phyloP scores from a whole-genome alignment of 1,139 yeast genomes.

The Taphrina sp. region DNA sequence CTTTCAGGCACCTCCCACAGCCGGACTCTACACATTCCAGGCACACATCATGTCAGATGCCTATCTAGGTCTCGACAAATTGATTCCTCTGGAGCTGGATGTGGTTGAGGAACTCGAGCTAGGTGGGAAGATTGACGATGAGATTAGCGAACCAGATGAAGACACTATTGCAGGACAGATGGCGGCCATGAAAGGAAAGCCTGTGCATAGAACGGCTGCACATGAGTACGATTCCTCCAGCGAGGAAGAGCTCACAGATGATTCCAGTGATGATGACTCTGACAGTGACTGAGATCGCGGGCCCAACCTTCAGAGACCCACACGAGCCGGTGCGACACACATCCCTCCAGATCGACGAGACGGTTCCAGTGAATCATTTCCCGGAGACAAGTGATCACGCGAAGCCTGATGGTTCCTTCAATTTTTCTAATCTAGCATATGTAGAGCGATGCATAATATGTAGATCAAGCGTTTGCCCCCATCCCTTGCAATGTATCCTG shows the following conservation, averaged over 20 bases:
- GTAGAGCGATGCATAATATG: too few relatives aligned
- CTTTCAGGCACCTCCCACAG: conserved; percentile 35
- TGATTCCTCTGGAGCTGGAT: conserved; percentile 27
- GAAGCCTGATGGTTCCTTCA: too few relatives aligned
- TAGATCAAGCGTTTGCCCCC: too few relatives aligned
- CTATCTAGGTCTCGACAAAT: conserved; percentile 34
- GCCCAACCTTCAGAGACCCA: too few relatives aligned
- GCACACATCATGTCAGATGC: conserved; percentile 34
- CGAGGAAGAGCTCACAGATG: conserved; percentile 23
- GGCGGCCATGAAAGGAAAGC: conserved; percentile 26
- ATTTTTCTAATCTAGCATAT: too few relatives aligned
- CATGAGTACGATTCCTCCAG: conserved; percentile 25
- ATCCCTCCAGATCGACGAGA: too few relatives aligned
- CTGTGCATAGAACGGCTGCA: background rate
- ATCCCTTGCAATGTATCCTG: too few relatives aligned
- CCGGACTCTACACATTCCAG: conserved; percentile 34
- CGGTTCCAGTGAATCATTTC: too few relatives aligned
- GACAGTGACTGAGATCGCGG: conserved; percentile 13
- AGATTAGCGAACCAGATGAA: conserved; percentile 28
- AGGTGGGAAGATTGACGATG: conserved; percentile 17
- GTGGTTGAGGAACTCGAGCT: conserved; percentile 21
- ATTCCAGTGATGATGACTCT: conserved; percentile 24
- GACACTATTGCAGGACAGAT: conserved; percentile 29
- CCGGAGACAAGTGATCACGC: too few relatives aligned
- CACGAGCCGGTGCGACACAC: too few relatives aligned